These are phyloP conservation scores for Thalassiosira profunda DNA, from an alignment of 108 stramenopile genomes.

Conservation along the genomic window DNA sequence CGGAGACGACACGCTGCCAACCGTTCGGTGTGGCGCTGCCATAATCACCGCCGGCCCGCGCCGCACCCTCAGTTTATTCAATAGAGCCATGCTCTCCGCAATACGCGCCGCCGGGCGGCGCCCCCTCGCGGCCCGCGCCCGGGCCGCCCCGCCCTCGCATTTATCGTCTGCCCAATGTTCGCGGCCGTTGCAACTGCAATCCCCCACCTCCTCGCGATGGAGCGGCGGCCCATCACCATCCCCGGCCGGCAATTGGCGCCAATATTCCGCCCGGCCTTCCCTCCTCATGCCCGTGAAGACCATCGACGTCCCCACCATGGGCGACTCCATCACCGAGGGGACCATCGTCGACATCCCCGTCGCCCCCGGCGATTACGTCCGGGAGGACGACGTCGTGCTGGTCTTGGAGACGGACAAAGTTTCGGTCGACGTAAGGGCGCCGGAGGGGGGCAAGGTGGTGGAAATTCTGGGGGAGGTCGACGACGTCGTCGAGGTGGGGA, in stretches of 20 bases:
- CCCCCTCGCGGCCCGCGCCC: not conserved
- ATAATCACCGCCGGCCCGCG: too few relatives aligned
- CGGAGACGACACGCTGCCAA: too few relatives aligned
- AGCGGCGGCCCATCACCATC: not conserved
- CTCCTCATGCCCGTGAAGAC: slow-evolving; percentile 72
- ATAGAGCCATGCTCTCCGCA: slow-evolving; percentile 5
- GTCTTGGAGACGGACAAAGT: slow-evolving; percentile 99
- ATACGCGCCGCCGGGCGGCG: slow-evolving; percentile 5
- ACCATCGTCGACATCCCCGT: slow-evolving; percentile 96
- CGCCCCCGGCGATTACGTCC: slow-evolving; percentile 83
- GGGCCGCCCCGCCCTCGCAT: not conserved
- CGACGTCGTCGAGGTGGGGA: slow-evolving; percentile 97
- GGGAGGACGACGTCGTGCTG: slow-evolving; percentile 84
- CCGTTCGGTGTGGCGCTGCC: too few relatives aligned
- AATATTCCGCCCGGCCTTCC: not conserved
- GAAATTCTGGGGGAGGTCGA: slow-evolving; percentile 95
- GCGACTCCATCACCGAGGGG: slow-evolving; percentile 98
- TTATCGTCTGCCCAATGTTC: not conserved
- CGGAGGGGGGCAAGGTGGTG: slow-evolving; percentile 83
- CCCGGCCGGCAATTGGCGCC: not conserved
- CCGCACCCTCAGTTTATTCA: not conserved
- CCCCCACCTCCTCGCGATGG: not conserved
- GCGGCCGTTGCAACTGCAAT: not conserved
- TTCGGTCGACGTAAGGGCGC: slow-evolving; percentile 89
- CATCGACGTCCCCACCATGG: slow-evolving; percentile 88